Evolutionary conservation across 805 yeast genomes (phyloP), one percentile per base, ranked within the genome.

Genomic region (Sugiyamaella chiloensis): DNA sequence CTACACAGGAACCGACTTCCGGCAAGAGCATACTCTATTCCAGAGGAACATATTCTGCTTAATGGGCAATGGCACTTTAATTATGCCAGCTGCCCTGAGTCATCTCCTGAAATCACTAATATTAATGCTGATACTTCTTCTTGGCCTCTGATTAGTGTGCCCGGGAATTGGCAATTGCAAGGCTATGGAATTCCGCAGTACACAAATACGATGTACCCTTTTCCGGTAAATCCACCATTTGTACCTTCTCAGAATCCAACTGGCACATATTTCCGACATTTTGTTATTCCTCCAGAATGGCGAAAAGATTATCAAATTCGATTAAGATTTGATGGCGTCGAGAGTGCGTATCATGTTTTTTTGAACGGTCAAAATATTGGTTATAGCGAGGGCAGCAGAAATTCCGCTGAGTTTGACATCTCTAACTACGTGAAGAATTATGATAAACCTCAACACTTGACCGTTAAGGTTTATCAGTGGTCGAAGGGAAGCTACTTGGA

Each of bases 81-180:
- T 45, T 60, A 50, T 48, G 55, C 60, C 68, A 4, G 17, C 19
- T 45, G 40, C 20, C 46, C 37, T 29, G 37, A 19, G 2, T 9
- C 9, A 27, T 51, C 52, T 1, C 50, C 53, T 3, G 48, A 20
- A 1, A 19, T 29, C 7, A 46, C 31, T 21, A 9, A 14, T 5
- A 7, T 34, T 16, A 21, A 34, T 34, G 29, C 36, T n/a, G 37
- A 34, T 34, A 27, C 36, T n/a, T 42, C 40, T 3, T 24, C 46
- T 9, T 60, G 62, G 63, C 48, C 27, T 2, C 20, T 39, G 9
- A 52, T 62, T 19, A 19, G 50, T 1, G 70, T 66, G 12, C 70
- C 70, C 1, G 66, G 68, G 6, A 63, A 63, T 44, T 65, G 69
- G 68, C 70, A 67, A 52, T 50, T 64, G 24, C 66, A 64, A 45